Conservation (phyloP, 169 alveolate species). For the Plasmodium sp. region DNA sequence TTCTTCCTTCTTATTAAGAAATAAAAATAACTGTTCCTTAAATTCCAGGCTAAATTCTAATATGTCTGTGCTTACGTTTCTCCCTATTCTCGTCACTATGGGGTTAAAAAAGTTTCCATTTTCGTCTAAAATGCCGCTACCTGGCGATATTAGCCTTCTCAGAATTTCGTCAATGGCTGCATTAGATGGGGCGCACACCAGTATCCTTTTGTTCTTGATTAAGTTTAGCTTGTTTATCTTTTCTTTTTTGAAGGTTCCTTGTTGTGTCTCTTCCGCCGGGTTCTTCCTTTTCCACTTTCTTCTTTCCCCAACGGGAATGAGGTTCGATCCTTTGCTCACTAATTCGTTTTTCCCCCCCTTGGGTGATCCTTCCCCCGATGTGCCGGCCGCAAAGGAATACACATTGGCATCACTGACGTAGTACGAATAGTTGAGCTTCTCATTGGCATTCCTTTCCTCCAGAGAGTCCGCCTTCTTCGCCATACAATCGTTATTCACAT, state of each 20-base stretch:
- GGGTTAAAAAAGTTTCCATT: constrained; percentile 89
- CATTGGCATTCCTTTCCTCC: constrained; percentile 6
- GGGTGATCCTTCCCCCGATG: background rate
- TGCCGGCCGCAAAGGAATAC: background rate
- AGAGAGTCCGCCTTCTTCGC: background rate
- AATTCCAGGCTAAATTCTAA: constrained; percentile 88
- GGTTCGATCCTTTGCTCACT: background rate
- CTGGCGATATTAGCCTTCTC: constrained; percentile 87
- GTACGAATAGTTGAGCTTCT: constrained; percentile 9
- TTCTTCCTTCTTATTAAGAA: constrained; percentile 35
- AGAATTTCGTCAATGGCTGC: constrained; percentile 99
- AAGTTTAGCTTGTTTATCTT: constrained; percentile 2
- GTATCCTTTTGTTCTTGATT: constrained; percentile 80
- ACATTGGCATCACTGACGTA: background rate
- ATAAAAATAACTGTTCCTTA: constrained; percentile 82
- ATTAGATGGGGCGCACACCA: constrained; percentile 99
- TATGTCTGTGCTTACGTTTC: constrained; percentile 92
- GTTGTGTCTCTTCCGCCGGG: background rate
- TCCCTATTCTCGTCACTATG: constrained; percentile 92
- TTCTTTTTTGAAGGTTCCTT: background rate
- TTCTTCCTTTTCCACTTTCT: background rate
- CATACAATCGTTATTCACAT: background rate
- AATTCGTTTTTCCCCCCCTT: background rate
- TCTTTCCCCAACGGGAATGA: background rate
- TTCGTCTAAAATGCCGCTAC: constrained; percentile 88